Percentiles rank a stretch among this genome's conserved stretches.
Conservation (phyloP, 495 filamentous ascomycete genomes). For the Tuber aestivum region DNA sequence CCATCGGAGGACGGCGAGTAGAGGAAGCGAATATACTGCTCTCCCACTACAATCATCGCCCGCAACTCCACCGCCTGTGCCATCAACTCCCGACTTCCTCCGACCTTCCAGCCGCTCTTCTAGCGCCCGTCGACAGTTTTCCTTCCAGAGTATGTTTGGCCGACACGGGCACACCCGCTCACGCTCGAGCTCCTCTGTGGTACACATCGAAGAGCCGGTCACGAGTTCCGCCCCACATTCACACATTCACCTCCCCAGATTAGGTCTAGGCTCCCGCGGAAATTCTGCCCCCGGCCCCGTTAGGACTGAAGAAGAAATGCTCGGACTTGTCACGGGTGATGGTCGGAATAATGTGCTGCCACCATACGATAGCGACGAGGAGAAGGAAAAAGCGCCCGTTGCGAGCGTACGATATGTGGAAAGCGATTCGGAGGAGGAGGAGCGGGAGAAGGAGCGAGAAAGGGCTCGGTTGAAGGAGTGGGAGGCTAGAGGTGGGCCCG, state of each 20-base stretch:
- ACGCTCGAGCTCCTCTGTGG: slow-evolving; percentile 10
- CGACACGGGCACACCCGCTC: slow-evolving; percentile 25
- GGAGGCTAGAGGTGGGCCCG: slow-evolving; percentile 7
- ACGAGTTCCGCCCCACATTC: slow-evolving; percentile 8
- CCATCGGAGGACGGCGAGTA: slow-evolving; percentile 39
- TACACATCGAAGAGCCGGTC: slow-evolving; percentile 17
- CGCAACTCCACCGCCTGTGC: slow-evolving; percentile 42
- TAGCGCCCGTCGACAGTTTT: slow-evolving; percentile 70
- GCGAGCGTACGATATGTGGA: slow-evolving; percentile 16
- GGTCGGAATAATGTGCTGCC: slow-evolving; percentile 17
- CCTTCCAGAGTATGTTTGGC: slow-evolving; percentile 56
- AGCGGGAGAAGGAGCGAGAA: slow-evolving; percentile 20
- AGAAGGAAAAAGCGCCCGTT: slow-evolving; percentile 23
- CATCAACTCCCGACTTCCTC: slow-evolving; percentile 49
- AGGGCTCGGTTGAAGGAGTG: slow-evolving; percentile 22
- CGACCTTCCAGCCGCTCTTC: slow-evolving; percentile 36
- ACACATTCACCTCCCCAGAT: slow-evolving; percentile 19
- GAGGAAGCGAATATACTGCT: slow-evolving; percentile 46
- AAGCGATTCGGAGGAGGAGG: slow-evolving; percentile 29
- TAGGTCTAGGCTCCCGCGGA: slow-evolving; percentile 21
- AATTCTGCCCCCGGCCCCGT: neutral
- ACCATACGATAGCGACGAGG: slow-evolving; percentile 9
- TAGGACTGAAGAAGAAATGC: slow-evolving; percentile 74
- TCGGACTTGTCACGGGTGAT: slow-evolving; percentile 74
- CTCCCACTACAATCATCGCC: slow-evolving; percentile 42